These are phyloP conservation scores for Saksenaea oblongispora DNA, from an alignment of 371 early-diverging fungal genomes.

Conservation along the genomic window DNA sequence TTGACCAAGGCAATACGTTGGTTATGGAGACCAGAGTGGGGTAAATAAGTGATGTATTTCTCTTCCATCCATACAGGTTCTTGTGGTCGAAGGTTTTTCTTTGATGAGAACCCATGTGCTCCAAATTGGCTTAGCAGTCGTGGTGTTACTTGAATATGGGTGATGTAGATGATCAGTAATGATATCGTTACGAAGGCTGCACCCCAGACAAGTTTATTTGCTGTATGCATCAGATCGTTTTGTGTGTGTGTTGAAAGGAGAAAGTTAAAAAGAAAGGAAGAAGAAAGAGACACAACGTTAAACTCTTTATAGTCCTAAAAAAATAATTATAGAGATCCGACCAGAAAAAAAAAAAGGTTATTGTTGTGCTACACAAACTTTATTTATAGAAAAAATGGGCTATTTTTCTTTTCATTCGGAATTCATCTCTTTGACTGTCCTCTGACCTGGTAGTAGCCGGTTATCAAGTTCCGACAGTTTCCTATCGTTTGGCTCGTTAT, in stretches of 20 bases:
- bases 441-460: not conserved
- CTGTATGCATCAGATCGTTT: constrained; percentile 1
- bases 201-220: constrained; percentile 10
- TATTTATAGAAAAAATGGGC: not conserved
- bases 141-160: not conserved
- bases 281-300: not conserved
- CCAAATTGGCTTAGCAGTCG: not conserved
- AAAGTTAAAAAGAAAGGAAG: not conserved
- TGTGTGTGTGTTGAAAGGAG: not conserved
- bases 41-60: constrained; percentile 33
- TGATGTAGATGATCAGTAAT: not conserved
- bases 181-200: not conserved
- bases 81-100: not conserved
- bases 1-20: constrained; percentile 35
- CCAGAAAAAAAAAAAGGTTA: constrained; percentile 7
- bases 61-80: constrained; percentile 13
- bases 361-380: constrained; percentile 3
- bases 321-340: not conserved
- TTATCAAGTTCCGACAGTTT: constrained; percentile 12
- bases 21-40: constrained; percentile 44
- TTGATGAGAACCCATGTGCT: not conserved
- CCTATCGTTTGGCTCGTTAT: constrained; percentile 1
- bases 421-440: not conserved
- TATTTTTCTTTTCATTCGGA: not conserved
- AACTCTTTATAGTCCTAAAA: not conserved